Base-by-base conservation (phyloP, 306 rosid species). In the Trifolium pratense region DNA sequence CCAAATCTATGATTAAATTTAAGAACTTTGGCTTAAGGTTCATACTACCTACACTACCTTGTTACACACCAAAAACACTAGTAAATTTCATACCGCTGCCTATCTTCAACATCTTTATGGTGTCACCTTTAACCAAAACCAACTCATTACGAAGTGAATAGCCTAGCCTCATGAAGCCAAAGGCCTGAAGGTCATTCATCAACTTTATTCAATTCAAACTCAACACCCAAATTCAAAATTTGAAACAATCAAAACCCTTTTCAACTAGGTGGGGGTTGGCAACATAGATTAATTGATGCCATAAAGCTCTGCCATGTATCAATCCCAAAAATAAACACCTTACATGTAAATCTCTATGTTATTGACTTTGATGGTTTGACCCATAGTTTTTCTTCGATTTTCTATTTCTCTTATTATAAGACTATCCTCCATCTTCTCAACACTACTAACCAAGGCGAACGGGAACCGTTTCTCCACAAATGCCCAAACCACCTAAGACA, bases 21-120 rank as follows among this genome's bases (percentile, higher is more conserved):
- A 23, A 63, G 40, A 71, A 42, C 21, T 15, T 39, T 23, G 45
- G 45, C 53, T n/a, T 26, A 18, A 26, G 17, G 52, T 39, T 52
- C 26, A 56, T 39, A 70, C 23, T 40, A 17, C 31, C 59, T 40
- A 63, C 37, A 74, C 59, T 26, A 60, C 10, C 71, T 68, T 37
- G 45, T 60, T 7, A 26, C 21, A 36, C 16, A 39, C 23, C 43
- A 37, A 29, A 73, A 65, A 58, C 46, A 16, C 15, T 25, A 15
- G 56, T 66, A 66, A 66, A 55, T 57, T 29, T 67, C 36, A 67
- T 42, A 66, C 12, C 5, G 34, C 36, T 13, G 5, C 46, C 32
- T 25, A 40, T 23, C 14, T 40, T 26, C 32, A 43, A 43, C 32
- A 29, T 61, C 31, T 7, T 60, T 4, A 26, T 16, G 11, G 21